Conservation (phyloP, 306 rosid genomes). For the Quercus engelmannii region DNA sequence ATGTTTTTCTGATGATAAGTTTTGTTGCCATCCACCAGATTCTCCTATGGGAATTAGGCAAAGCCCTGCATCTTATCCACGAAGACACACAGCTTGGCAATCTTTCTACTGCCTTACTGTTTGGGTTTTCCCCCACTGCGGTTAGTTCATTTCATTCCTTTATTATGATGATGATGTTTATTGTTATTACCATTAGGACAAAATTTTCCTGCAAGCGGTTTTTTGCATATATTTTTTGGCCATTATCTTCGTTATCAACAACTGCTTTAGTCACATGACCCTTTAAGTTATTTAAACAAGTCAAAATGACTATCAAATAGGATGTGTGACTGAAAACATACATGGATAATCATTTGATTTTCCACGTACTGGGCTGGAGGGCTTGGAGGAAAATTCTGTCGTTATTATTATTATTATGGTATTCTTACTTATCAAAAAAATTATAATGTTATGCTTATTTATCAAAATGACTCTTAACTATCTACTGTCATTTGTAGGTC, state of each 20-base stretch:
- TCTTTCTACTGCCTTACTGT: constrained; percentile 30
- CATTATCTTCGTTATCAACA: too few species aligned
- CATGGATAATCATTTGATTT: constrained; percentile 15
- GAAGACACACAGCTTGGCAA: constrained; percentile 21
- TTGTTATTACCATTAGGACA: too few species aligned
- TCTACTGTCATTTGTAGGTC: constrained; percentile 1
- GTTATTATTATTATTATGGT: too few species aligned
- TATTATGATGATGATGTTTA: too few species aligned
- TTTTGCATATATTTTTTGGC: too few species aligned
- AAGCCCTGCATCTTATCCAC: constrained; percentile 39
- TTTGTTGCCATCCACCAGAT: constrained; percentile 31
- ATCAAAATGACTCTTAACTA: background rate
- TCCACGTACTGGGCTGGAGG: background rate
- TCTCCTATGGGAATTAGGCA: constrained; percentile 55
- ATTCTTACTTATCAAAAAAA: too few species aligned
- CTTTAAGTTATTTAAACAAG: too few species aligned
- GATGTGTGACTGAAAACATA: background rate
- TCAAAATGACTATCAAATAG: too few species aligned
- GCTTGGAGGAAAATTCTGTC: too few species aligned
- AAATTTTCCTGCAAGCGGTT: too few species aligned
- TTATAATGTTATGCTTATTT: background rate
- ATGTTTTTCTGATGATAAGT: too few species aligned
- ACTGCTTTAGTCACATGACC: too few species aligned
- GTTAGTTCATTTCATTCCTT: background rate
- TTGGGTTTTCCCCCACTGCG: constrained; percentile 51